Evolutionary conservation across 345 rosid species (phyloP).

Genomic region (Adansonia digitata): DNA sequence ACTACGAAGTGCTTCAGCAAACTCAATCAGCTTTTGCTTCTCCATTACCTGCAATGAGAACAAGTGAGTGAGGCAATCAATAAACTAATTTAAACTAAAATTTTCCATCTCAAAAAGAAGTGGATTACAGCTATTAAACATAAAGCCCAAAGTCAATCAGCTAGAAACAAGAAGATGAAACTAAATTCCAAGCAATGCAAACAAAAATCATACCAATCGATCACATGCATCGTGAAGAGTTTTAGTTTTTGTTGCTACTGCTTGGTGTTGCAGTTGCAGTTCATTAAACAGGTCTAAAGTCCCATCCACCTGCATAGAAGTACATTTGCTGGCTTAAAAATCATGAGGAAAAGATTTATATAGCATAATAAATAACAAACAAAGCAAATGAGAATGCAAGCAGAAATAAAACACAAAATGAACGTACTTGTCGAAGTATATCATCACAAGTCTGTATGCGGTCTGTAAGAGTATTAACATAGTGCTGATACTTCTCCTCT

Average conservation of each 20-base stretch:
- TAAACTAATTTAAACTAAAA: neutral
- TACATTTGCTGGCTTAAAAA: neutral
- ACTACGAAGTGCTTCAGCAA: slow-evolving; percentile 89
- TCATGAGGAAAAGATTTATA: slow-evolving; percentile 2
- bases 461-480: slow-evolving; percentile 69
- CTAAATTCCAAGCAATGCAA: slow-evolving; percentile 4
- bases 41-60: slow-evolving; percentile 55
- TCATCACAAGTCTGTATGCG: slow-evolving; percentile 87
- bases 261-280: slow-evolving; percentile 86
- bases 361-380: slow-evolving; percentile 6
- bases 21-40: slow-evolving; percentile 83
- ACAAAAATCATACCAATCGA: slow-evolving; percentile 54
- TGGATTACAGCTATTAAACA: neutral
- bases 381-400: neutral
- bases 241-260: slow-evolving; percentile 91
- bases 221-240: slow-evolving; percentile 99
- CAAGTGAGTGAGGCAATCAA: slow-evolving; percentile 2
- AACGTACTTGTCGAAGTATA: slow-evolving; percentile 70
- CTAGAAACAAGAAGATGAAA: neutral
- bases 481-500: slow-evolving; percentile 93
- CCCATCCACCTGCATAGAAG: slow-evolving; percentile 73
- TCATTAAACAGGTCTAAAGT: slow-evolving; percentile 80
- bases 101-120: neutral
- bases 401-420: slow-evolving; percentile 10
- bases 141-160: neutral